Evolutionary conservation across 805 yeast genomes (phyloP).

Genomic region (Peterozyma toletana): DNA sequence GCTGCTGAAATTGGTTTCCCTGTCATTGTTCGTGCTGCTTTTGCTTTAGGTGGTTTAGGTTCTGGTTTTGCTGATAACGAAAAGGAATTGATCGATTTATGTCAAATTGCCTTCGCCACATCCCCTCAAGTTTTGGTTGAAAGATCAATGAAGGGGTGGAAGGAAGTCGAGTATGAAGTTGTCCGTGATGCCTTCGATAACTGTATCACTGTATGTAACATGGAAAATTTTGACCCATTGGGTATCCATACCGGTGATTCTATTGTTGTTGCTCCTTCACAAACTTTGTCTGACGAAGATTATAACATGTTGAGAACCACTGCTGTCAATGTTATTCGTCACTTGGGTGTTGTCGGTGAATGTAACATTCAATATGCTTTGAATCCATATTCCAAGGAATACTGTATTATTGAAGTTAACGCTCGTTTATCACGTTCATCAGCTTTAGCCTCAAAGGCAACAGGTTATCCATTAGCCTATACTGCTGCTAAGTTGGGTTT

Average conservation of each 20-base stretch:
- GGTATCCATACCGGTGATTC: slow-evolving; percentile 99
- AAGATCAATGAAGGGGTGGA: slow-evolving; percentile 97
- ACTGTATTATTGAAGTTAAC: slow-evolving; percentile 94
- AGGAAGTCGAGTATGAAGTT: slow-evolving; percentile 97
- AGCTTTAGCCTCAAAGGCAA: slow-evolving; percentile 96
- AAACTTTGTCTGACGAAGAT: slow-evolving; percentile 93
- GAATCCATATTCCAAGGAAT: slow-evolving; percentile 92
- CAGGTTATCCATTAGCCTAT: slow-evolving; percentile 97
- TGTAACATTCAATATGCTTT: slow-evolving; percentile 97
- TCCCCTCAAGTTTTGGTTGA: slow-evolving; percentile 96
- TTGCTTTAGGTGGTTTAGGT: slow-evolving; percentile 95
- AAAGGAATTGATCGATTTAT: slow-evolving; percentile 76
- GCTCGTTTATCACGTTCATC: slow-evolving; percentile 96
- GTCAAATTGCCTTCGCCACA: slow-evolving; percentile 81
- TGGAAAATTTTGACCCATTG: slow-evolving; percentile 98
- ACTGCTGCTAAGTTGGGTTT: slow-evolving; percentile 97
- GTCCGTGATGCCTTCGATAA: slow-evolving; percentile 94
- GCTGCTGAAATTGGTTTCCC: slow-evolving; percentile 89
- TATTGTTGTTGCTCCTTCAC: slow-evolving; percentile 97
- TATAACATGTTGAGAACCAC: slow-evolving; percentile 97
- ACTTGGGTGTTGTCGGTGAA: slow-evolving; percentile 97
- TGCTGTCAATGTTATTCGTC: slow-evolving; percentile 95
- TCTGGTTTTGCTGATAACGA: slow-evolving; percentile 91
- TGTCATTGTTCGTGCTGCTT: slow-evolving; percentile 94
- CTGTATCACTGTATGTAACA: slow-evolving; percentile 98